Evolutionary conservation across 2,329 filamentous ascomycete genomes (phyloP).

Genomic region (Pseudogymnoascus sp.): DNA sequence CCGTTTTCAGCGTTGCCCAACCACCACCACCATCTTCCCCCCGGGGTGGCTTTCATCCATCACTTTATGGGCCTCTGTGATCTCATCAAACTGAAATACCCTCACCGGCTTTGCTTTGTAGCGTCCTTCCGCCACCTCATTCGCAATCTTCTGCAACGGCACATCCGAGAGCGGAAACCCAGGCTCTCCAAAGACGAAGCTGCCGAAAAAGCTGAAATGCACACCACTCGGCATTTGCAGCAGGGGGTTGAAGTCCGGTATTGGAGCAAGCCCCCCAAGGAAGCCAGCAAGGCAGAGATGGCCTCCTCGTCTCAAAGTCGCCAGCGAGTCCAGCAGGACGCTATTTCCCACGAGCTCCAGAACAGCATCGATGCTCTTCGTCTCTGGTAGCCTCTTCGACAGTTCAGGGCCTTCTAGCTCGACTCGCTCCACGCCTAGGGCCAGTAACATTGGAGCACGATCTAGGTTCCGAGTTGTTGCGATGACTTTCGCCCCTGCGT

Average conservation of each 20-base stretch:
- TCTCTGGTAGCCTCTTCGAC: neutral
- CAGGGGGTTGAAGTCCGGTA: conserved; percentile 15
- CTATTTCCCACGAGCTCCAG: conserved; percentile 15
- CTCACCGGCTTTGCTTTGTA: conserved; percentile 11
- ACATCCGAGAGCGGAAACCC: conserved; percentile 13
- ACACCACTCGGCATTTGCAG: conserved; percentile 14
- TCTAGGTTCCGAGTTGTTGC: conserved; percentile 16
- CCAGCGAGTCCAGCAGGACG: conserved; percentile 15
- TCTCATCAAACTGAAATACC: neutral
- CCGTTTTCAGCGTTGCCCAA: neutral
- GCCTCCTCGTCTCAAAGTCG: conserved; percentile 13
- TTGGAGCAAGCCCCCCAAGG: conserved; percentile 16
- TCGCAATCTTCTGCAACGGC: conserved; percentile 13
- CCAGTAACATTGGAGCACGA: neutral
- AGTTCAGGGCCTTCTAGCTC: conserved; percentile 10
- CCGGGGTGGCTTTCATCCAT: neutral
- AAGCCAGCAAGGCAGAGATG: conserved; percentile 16
- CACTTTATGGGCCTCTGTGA: neutral
- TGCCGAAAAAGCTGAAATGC: conserved; percentile 16
- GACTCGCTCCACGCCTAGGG: conserved; percentile 14
- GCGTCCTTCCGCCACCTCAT: conserved; percentile 11
- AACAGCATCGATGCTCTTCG: conserved; percentile 10
- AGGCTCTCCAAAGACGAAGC: conserved; percentile 12
- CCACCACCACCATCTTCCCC: neutral
- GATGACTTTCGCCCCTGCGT: conserved; percentile 25